Base-by-base conservation (phyloP, 2,329 filamentous ascomycete species). In the Grosmannia penicillata region DNA sequence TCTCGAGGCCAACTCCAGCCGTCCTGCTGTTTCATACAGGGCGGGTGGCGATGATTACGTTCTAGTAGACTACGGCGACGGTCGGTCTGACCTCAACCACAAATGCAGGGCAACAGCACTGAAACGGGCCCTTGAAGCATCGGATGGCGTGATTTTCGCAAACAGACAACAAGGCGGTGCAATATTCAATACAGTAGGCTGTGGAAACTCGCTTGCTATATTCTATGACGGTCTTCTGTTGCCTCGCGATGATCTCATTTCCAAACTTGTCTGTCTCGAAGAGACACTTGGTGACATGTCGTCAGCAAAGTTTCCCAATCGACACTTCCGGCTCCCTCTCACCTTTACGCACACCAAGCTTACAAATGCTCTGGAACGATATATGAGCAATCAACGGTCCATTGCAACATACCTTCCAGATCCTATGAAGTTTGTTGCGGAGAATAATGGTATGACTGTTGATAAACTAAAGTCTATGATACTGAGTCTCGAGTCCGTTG, bases 371-470 rank as follows among this genome's bases (percentile, higher is more conserved):
- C 62, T 69, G 1, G 53, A 66, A 33, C 59, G 70, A 3, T 75
- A 76, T 50, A 71, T 69, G 55, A 65, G 66, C 26, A 72, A 67
- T 2, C 67, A 71, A 45, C 60, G 72, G 4, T 63, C 67, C 2
- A 65, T 71, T 36, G 71, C 71, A 3, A 60, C 66, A 1, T 75
- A 73, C 41, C 55, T 75, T 1, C 71, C 70, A 0, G 65, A 43
- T 25, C 31, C 31, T 13, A 14, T 39, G 8, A 59, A 64, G 1
- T 75, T 73, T 37, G 39, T 53, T 7, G 43, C 46, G 4, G 41
- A 49, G 23, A 49, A 47, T 39, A 58, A 58, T 25, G 54, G 50
- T 3, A 45, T 55, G 6, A 25, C 32, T 3, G 22, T 17, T 5
- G 14, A 21, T 4, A 14, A 9, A 8, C 22, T 34, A n/a, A 24